phyloP scores from a whole-genome alignment of 1,284 basidiomycete species.

The Leccinum subfulvum region DNA sequence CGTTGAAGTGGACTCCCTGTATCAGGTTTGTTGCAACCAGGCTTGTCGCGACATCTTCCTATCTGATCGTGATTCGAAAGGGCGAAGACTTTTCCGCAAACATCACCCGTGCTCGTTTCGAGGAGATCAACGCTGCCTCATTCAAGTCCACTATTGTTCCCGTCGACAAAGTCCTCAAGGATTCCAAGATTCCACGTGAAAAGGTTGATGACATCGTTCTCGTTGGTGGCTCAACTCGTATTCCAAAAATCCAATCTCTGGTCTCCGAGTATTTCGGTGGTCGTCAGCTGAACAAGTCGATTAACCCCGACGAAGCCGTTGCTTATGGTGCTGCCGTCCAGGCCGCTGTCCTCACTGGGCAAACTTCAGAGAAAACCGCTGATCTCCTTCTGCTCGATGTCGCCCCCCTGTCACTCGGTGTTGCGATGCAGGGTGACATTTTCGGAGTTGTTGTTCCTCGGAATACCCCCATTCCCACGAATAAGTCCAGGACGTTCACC shows the following conservation, averaged over 20 bases:
- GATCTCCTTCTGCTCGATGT: conserved; percentile 96
- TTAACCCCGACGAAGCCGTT: conserved; percentile 95
- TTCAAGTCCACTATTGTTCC: conserved; percentile 99
- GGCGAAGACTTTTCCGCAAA: conserved; percentile 94
- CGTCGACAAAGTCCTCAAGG: conserved; percentile 98
- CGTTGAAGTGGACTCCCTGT: conserved; percentile 98
- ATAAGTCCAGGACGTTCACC: conserved; percentile 95
- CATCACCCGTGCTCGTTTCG: conserved; percentile 98
- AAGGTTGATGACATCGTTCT: conserved; percentile 99
- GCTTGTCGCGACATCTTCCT: conserved; percentile 2
- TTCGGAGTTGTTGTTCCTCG: conserved; percentile 96
- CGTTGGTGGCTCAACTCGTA: conserved; percentile 99
- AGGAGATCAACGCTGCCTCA: conserved; percentile 93
- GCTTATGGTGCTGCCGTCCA: conserved; percentile 97
- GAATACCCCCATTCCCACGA: conserved; percentile 96
- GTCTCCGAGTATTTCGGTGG: conserved; percentile 98
- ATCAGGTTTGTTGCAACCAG: conserved; percentile 59
- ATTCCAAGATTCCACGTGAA: conserved; percentile 95
- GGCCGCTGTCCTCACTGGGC: conserved; percentile 93
- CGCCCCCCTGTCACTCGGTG: conserved; percentile 93
- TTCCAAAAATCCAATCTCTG: conserved; percentile 97
- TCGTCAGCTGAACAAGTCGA: conserved; percentile 97
- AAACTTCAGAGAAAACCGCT: conserved; percentile 94
- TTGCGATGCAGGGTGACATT: conserved; percentile 97
- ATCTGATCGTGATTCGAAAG: conserved; percentile 35